These are phyloP conservation scores for Chimonanthus salicifolius DNA, from an alignment of 164 flowering plant species.

Conservation along the genomic window DNA sequence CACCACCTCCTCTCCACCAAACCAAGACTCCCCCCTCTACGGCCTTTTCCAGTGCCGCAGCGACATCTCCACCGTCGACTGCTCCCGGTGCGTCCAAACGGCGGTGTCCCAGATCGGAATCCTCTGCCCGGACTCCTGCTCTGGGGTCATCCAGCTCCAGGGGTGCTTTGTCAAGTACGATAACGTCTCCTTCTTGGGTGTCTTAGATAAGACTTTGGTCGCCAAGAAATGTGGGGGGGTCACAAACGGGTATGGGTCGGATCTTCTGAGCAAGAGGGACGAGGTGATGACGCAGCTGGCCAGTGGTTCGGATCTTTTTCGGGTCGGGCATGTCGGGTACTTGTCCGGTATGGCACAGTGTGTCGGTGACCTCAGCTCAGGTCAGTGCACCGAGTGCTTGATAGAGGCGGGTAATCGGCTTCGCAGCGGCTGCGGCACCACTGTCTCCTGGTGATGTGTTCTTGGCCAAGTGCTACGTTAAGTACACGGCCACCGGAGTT, in stretches of 20 bases:
- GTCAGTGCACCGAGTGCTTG: constrained; percentile 68
- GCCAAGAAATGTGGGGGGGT: constrained; percentile 62
- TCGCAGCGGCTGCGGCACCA: constrained; percentile 52
- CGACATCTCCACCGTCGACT: constrained; percentile 73
- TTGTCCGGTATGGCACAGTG: constrained; percentile 82
- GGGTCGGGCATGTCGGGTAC: constrained; percentile 58
- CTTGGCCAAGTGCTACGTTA: constrained; percentile 79
- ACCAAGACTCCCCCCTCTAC: constrained; percentile 37
- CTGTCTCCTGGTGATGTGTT: constrained; percentile 67
- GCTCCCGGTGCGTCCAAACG: constrained; percentile 60
- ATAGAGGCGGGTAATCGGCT: constrained; percentile 52
- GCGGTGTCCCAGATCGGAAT: constrained; percentile 45
- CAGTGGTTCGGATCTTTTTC: constrained; percentile 33
- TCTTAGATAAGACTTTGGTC: constrained; percentile 65
- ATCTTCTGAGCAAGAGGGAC: constrained; percentile 40
- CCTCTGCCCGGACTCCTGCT: constrained; percentile 48
- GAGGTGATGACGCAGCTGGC: constrained; percentile 43
- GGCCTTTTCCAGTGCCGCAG: constrained; percentile 92
- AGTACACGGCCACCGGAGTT: constrained; percentile 34
- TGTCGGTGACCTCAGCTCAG: constrained; percentile 62
- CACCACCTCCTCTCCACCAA: constrained; percentile 42
- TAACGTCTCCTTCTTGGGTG: constrained; percentile 54
- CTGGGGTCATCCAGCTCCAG: constrained; percentile 64
- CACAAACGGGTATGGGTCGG: constrained; percentile 31
- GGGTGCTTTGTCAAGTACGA: constrained; percentile 85